Evolutionary conservation across 768 basidiomycete species (phyloP).

Genomic region (Cytidiella melzeri): DNA sequence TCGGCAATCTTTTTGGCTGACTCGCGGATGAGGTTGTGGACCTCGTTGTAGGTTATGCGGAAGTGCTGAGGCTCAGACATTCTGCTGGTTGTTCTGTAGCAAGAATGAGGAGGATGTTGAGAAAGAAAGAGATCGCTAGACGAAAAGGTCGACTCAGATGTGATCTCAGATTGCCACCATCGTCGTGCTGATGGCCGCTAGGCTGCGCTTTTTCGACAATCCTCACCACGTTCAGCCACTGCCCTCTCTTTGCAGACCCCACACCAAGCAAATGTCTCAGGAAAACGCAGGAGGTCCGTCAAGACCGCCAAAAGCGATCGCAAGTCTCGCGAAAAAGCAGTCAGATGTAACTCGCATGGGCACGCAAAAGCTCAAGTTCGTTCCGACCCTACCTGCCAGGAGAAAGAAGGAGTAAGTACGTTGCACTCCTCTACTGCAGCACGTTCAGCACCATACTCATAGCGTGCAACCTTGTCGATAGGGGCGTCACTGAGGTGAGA

Average conservation of each 20-base stretch:
- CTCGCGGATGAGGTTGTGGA: constrained; percentile 80
- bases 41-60: constrained; percentile 83
- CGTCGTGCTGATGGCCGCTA: no score
- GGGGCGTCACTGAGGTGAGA: constrained; percentile 62
- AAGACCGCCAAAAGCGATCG: constrained; percentile 57
- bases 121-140: constrained; percentile 1
- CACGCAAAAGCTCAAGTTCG: constrained; percentile 73
- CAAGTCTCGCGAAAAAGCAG: constrained; percentile 66
- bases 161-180: background rate
- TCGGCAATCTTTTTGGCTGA: constrained; percentile 64
- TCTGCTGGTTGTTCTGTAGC: background rate
- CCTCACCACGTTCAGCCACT: no score
- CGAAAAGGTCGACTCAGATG: background rate
- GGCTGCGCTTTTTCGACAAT: no score
- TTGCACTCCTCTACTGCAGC: constrained; percentile 13
- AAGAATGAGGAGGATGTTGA: constrained; percentile 4
- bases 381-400: constrained; percentile 67
- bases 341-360: constrained; percentile 69
- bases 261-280: no score
- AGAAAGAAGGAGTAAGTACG: constrained; percentile 74
- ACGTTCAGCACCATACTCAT: constrained; percentile 9
- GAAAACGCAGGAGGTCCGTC: constrained; percentile 12
- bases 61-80: constrained; percentile 48
- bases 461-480: constrained; percentile 18
- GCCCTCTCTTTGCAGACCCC: no score